Conservation (phyloP, 177 flowering plant genomes). For the Vitis hybrid region DNA sequence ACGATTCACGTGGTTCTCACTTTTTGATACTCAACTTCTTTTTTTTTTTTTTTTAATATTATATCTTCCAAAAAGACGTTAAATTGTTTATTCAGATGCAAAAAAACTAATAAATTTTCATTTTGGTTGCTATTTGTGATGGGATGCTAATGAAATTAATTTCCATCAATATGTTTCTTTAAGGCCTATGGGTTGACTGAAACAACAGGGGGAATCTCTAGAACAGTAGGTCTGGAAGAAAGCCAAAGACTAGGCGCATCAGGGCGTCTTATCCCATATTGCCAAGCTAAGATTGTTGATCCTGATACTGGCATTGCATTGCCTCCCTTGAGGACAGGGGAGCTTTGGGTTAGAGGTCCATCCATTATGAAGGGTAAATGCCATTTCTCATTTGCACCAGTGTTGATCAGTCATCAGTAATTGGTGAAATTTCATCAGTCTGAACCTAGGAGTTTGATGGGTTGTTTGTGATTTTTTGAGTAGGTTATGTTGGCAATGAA, state of each 20-base stretch:
- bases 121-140: too few species aligned
- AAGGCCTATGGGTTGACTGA: constrained; percentile 28
- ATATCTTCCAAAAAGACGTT: too few species aligned
- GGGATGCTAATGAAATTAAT: neutral
- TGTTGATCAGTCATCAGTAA: too few species aligned
- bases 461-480: neutral
- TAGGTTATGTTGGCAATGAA: constrained; percentile 30
- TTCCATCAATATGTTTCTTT: neutral
- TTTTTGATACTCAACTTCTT: too few species aligned
- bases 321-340: constrained; percentile 13
- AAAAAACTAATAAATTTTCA: too few species aligned
- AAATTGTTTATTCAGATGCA: too few species aligned
- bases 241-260: constrained; percentile 1
- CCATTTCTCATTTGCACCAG: neutral
- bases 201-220: constrained; percentile 11
- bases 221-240: constrained; percentile 14
- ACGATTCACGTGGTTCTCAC: too few species aligned
- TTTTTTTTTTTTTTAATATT: too few species aligned
- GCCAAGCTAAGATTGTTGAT: constrained; percentile 24
- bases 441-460: neutral
- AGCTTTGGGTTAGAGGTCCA: constrained; percentile 27
- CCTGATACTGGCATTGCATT: constrained; percentile 11
- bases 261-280: constrained; percentile 8
- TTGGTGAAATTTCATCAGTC: too few species aligned
- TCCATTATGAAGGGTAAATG: constrained; percentile 23